Conservation (phyloP, 768 basidiomycete species). For the Boletus rubescentipes region DNA sequence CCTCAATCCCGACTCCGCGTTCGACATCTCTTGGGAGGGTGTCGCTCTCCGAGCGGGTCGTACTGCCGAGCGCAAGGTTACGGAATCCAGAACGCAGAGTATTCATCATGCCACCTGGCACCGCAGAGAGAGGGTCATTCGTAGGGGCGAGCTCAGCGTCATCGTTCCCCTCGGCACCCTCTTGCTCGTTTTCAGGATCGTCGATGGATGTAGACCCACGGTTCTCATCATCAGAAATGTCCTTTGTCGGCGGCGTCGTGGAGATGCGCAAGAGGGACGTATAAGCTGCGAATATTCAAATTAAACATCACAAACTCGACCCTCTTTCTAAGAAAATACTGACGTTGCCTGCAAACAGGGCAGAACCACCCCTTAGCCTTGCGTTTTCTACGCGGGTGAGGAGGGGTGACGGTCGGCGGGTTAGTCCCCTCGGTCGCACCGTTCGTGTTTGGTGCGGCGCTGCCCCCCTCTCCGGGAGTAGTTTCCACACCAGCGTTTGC, state of each 20-base stretch:
- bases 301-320: background rate
- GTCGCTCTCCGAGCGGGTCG: constrained; percentile 20
- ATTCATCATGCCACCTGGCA: constrained; percentile 21
- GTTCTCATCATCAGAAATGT: constrained; percentile 33
- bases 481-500: constrained; percentile 24
- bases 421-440: constrained; percentile 26
- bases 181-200: constrained; percentile 26
- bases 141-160: background rate
- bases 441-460: constrained; percentile 13
- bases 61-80: constrained; percentile 17
- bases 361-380: constrained; percentile 98
- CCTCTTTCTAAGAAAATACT: constrained; percentile 31
- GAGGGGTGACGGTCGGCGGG: constrained; percentile 28
- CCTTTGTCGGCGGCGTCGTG: constrained; percentile 55
- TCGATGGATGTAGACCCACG: constrained; percentile 27
- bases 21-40: constrained; percentile 32
- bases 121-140: constrained; percentile 12
- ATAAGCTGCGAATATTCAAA: constrained; percentile 54
- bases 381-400: constrained; percentile 68
- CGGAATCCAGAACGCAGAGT: constrained; percentile 29
- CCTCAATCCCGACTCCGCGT: constrained; percentile 18
- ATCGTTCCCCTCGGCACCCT: constrained; percentile 5
- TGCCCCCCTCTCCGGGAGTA: constrained; percentile 26
- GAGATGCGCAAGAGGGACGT: constrained; percentile 85
- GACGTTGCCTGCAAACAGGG: constrained; percentile 93